Conservation (phyloP, 352 stramenopile genomes). For the Phytophthora pini region DNA sequence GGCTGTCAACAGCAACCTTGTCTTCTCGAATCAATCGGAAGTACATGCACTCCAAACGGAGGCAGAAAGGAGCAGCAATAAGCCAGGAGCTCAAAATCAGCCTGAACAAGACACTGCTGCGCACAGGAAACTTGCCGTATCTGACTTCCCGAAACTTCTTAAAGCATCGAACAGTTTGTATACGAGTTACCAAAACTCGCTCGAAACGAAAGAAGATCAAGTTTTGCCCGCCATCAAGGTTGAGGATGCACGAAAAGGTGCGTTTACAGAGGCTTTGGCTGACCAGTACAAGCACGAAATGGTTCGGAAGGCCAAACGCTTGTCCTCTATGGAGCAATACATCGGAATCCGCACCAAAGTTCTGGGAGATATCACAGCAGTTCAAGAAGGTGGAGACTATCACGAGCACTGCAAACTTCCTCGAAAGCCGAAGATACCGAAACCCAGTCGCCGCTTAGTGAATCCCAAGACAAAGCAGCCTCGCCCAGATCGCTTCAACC, state of each 20-base stretch:
- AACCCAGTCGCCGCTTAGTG: conserved; percentile 45
- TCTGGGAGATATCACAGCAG: conserved; percentile 51
- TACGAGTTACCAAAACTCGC: conserved; percentile 33
- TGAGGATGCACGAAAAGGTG: conserved; percentile 60
- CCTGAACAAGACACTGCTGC: not conserved
- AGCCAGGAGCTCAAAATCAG: too few species aligned
- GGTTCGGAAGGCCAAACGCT: conserved; percentile 57
- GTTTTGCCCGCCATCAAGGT: conserved; percentile 42
- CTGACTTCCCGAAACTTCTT: conserved; percentile 38
- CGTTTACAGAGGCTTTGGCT: conserved; percentile 57
- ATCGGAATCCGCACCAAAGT: conserved; percentile 56
- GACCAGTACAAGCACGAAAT: conserved; percentile 65
- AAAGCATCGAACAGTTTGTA: conserved; percentile 51
- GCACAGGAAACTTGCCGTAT: conserved; percentile 42
- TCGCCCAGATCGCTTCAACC: conserved; percentile 73
- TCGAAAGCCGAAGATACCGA: conserved; percentile 79
- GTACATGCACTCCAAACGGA: not conserved
- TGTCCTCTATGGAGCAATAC: conserved; percentile 62
- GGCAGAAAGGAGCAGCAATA: conserved; percentile 1
- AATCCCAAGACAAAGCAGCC: conserved; percentile 56
- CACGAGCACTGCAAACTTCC: conserved; percentile 38
- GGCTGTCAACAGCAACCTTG: conserved; percentile 7
- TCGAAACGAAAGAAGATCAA: conserved; percentile 21
- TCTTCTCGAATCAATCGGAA: conserved; percentile 29
- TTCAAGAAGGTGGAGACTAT: conserved; percentile 20